Base-by-base conservation (phyloP, 345 rosid species). In the Citrus inodora region DNA sequence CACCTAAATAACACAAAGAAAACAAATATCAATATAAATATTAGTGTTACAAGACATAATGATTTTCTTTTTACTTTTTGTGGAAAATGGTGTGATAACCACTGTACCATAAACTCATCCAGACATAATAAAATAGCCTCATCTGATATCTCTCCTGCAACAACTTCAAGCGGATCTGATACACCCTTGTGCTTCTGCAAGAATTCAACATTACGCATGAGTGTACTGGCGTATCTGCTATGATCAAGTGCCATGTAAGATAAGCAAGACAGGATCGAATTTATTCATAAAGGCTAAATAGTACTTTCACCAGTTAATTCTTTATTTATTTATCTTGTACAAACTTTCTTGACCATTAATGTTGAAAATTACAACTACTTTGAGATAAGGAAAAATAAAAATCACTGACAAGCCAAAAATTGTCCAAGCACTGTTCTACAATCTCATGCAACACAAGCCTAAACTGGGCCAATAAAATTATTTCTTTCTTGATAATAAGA, bases 161-260 rank as follows among this genome's bases (percentile, higher is more conserved):
- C 97, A 80, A 96, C 94, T 93, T 96, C 99, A 40, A 96, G 98
- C 22, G 99, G 99, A 86, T 96, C 98, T 46, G 95, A 79, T 73
- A 96, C 90, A 78, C 99, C 97, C 83, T 76, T 94, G 83, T 96
- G 99, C 82, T 79, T 96, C 99, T 96, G 94, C 87, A 84, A 82
- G 63, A 71, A 76, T 75, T 74, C 67, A 79, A 62, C 59, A 79
- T 67, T 71, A 21, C 75, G 56, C 17, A 62, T 13, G 30, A 82
- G 76, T 24, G 63, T 28, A 60, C 24, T 9, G 37, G 38, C 62
- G 37, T 13, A 25, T 76, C 70, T 24, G 61, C 42, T 60, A 66
- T 71, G 59, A 67, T 22, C 55, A 65, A 35, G 42, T 74, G 40
- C 60, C 67, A 55, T 27, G 42, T 25, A 79, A 75, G 33, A 61